These are phyloP conservation scores for Phytopythium oedochilum DNA, from an alignment of 352 stramenopile species.

Conservation along the genomic window DNA sequence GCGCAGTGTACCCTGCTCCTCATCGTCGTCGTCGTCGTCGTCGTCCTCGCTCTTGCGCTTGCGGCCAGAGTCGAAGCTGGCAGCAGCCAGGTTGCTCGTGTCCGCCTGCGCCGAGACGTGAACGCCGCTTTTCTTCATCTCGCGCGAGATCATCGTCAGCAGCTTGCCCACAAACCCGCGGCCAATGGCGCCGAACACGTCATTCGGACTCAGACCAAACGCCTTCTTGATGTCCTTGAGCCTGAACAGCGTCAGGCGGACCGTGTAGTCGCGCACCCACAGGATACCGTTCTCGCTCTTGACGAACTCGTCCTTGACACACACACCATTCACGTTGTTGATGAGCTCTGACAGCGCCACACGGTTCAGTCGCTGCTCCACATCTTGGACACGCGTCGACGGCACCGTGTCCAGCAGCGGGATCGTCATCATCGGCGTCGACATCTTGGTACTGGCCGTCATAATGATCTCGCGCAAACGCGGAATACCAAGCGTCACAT, in stretches of 20 bases:
- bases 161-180: conserved; percentile 91
- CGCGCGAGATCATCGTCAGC: conserved; percentile 91
- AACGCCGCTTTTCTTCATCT: conserved; percentile 90
- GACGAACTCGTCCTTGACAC: conserved; percentile 90
- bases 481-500: conserved; percentile 99
- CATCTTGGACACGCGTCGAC: conserved; percentile 52
- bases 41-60: conserved; percentile 58
- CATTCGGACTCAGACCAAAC: conserved; percentile 94
- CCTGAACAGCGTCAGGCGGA: conserved; percentile 93
- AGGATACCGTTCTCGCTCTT: conserved; percentile 85
- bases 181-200: conserved; percentile 88
- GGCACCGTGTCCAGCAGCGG: conserved; percentile 75
- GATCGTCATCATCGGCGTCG: conserved; percentile 99
- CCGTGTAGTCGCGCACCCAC: conserved; percentile 97
- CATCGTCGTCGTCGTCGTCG: conserved; percentile 82
- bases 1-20: conserved; percentile 85
- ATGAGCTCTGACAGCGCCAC: conserved; percentile 94
- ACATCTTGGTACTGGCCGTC: conserved; percentile 97
- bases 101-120: conserved; percentile 46
- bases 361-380: conserved; percentile 90
- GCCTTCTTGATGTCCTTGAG: conserved; percentile 93
- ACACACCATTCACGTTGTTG: conserved; percentile 88
- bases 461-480: conserved; percentile 99
- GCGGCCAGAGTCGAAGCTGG: conserved; percentile 20
- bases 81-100: conserved; percentile 31